Evolutionary conservation across 192 early-diverging fungal species (phyloP).

Genomic region (Pecoramyces ruminantium): DNA sequence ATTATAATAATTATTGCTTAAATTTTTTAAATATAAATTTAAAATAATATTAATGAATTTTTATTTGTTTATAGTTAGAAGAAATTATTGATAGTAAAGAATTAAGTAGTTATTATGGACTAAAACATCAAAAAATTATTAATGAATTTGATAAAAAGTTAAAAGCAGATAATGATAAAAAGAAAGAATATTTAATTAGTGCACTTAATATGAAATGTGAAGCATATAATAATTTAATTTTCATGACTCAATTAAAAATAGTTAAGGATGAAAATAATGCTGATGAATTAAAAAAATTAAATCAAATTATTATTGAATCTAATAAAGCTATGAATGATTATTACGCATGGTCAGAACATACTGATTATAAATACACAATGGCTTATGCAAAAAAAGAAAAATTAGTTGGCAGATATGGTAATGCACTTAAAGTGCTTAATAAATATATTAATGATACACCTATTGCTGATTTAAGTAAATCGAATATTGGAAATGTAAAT

Average conservation of each 20-base stretch:
- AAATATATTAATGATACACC: slow-evolving; percentile 42
- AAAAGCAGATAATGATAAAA: background rate
- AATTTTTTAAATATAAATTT: too few relatives aligned
- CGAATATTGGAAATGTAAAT: background rate
- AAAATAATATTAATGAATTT: too few relatives aligned
- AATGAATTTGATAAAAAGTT: background rate
- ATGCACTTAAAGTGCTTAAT: slow-evolving; percentile 54
- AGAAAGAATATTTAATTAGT: background rate
- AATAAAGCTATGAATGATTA: background rate
- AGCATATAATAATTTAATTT: background rate
- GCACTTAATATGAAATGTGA: background rate
- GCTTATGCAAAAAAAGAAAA: slow-evolving; percentile 32
- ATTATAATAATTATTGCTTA: too few relatives aligned
- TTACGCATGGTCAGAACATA: slow-evolving; percentile 6
- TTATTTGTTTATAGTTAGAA: background rate
- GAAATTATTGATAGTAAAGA: background rate
- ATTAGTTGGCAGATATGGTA: slow-evolving; percentile 31
- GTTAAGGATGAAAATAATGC: slow-evolving; percentile 15
- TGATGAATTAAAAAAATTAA: slow-evolving; percentile 15
- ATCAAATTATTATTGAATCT: background rate
- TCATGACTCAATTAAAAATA: background rate
- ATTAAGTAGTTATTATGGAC: background rate
- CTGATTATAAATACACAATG: slow-evolving; percentile 35
- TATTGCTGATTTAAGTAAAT: background rate
- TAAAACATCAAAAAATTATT: background rate